Base-by-base conservation (phyloP, 78 protist species). In the Dictyostelium firmibasis region DNA sequence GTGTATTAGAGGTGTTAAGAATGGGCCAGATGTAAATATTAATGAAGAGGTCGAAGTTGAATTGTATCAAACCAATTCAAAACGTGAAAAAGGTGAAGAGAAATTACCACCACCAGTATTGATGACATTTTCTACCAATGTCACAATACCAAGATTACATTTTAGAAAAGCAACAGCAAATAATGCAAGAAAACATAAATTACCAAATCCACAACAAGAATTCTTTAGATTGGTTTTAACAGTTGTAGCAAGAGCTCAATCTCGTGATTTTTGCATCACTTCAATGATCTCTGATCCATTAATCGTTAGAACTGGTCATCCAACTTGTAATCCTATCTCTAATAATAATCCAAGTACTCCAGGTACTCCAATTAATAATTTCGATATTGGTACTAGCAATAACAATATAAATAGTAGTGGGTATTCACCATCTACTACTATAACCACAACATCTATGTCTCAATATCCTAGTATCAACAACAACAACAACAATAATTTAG, bases 181-280 rank as follows among this genome's bases (percentile, higher is more conserved):
- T 44, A 92, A 92, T 38, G 92, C 92, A n/a, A 86, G 96, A 50
- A 92, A 92, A 57, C 83, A 83, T 31, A 86, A 86, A 25, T 57
- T 41, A 38, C 96, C 96, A 31, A 92, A 92, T 10, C 96, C 96
- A 72, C 93, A 92, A 69, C 96, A 92, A 72, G 93, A 86, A 33
- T 83, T 81, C 41, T 92, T 92, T 83, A 72, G 82, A 25, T 72
- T 92, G 76, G 91, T 86, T 16, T n/a, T 84, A 41, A 83, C 81
- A 35, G 50, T 92, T 13, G 31, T 69, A 4, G 96, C 94, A n/a
- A 53, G 94, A 9, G 70, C 53, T 31, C 94, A 89, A 31, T n/a
- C 41, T n/a, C 53, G 72, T 18, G 94, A 89, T 41, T 89, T 60
- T 33, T 81, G 85, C 29, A 69, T 89, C 3, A 38, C 50, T 9